These are phyloP conservation scores for Lachnellula cervina DNA, from an alignment of 2,329 filamentous ascomycete genomes.

Conservation along the genomic window DNA sequence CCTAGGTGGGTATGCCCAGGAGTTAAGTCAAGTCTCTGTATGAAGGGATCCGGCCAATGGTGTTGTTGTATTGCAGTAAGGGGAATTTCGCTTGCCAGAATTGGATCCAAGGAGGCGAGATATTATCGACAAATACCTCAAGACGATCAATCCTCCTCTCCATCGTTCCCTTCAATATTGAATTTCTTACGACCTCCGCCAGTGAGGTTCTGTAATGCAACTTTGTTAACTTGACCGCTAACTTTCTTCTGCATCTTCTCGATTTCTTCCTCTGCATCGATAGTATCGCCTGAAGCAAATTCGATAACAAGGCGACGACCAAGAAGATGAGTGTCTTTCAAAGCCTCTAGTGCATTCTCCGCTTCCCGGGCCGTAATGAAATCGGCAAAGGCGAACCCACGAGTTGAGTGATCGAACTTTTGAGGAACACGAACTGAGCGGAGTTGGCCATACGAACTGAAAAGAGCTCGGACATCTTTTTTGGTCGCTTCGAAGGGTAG, in stretches of 20 bases:
- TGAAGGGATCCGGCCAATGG: not conserved
- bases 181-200: conserved; percentile 82
- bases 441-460: conserved; percentile 86
- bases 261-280: conserved; percentile 94
- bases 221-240: conserved; percentile 82
- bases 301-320: conserved; percentile 86
- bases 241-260: conserved; percentile 96
- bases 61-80: conserved; percentile 6
- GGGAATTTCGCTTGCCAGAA: conserved; percentile 8
- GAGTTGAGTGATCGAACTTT: conserved; percentile 83
- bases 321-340: conserved; percentile 88
- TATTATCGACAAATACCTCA: conserved; percentile 21
- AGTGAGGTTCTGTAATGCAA: conserved; percentile 83
- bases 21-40: conserved; percentile 2
- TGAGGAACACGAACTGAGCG: conserved; percentile 90
- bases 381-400: conserved; percentile 95
- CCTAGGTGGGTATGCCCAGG: not conserved
- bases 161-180: conserved; percentile 69
- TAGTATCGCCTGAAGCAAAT: conserved; percentile 80
- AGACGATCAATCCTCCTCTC: conserved; percentile 40
- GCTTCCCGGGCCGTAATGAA: conserved; percentile 91
- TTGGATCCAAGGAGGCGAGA: conserved; percentile 8
- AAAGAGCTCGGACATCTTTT: conserved; percentile 81
- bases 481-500: conserved; percentile 92
- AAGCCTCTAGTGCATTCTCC: conserved; percentile 80